A percentile compares a stretch with the other conserved stretches of the same genome.
These are phyloP conservation scores for Arachis hypogaea DNA, from an alignment of 306 rosid genomes.

Conservation along the genomic window DNA sequence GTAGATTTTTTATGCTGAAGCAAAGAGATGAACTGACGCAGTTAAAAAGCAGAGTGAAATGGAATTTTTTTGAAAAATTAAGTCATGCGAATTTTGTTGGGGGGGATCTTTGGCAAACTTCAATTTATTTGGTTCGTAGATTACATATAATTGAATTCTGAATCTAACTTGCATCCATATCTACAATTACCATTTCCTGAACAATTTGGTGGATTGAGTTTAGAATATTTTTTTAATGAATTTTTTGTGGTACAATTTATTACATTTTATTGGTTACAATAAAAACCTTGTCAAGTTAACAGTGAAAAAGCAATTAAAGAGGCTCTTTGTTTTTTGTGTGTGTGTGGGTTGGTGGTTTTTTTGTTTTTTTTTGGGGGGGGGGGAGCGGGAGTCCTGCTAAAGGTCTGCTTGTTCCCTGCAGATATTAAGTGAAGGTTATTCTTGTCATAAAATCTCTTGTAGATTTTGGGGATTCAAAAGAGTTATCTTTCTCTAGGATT, in stretches of 20 bases:
- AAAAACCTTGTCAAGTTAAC: background rate
- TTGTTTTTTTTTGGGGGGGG: too few relatives aligned
- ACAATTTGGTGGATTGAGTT: conserved; percentile 9
- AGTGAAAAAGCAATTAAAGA: background rate
- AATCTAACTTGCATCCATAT: background rate
- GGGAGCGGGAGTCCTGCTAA: background rate
- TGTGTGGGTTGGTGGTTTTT: too few relatives aligned
- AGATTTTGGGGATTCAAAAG: conserved; percentile 1
- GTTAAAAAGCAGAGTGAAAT: background rate
- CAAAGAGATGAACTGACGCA: background rate
- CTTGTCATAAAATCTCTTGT: conserved; percentile 14
- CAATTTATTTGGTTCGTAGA: background rate
- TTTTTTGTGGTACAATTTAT: conserved; percentile 20
- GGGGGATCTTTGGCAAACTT: conserved; percentile 1
- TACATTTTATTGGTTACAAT: background rate
- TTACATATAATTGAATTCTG: conserved; percentile 10
- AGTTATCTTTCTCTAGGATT: background rate
- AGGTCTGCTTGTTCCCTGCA: conserved; percentile 1
- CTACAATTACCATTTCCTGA: background rate
- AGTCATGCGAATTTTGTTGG: background rate
- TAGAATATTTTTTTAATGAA: background rate
- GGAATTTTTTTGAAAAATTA: background rate
- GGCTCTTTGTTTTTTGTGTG: background rate
- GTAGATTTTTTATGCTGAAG: conserved; percentile 3
- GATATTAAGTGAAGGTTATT: conserved; percentile 5